Conservation (phyloP, 78 protist species). For the Mastigamoeba balamuthi region DNA sequence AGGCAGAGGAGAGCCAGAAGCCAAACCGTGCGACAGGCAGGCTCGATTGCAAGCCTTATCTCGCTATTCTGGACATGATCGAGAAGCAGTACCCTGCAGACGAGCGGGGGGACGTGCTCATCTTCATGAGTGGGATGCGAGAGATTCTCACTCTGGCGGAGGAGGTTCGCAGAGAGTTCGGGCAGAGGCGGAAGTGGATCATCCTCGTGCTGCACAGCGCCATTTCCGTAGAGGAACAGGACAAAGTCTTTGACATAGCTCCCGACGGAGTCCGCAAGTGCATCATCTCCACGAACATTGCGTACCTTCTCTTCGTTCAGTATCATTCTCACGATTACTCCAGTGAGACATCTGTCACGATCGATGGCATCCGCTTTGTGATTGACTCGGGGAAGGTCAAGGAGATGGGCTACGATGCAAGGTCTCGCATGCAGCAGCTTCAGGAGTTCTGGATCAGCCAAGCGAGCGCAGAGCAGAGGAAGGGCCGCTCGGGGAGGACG, state of each 20-base stretch:
- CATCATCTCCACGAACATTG: constrained; percentile 56
- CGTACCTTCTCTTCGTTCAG: background rate
- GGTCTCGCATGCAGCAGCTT: background rate
- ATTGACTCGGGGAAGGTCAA: constrained; percentile 47
- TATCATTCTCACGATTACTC: too few species aligned
- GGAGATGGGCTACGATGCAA: constrained; percentile 3
- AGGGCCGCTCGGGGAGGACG: constrained; percentile 35
- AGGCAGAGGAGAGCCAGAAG: too few species aligned
- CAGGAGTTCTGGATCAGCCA: constrained; percentile 6
- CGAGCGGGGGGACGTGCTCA: background rate
- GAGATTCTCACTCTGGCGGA: background rate
- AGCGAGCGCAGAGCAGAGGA: constrained; percentile 10
- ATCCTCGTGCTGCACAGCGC: background rate
- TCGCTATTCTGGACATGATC: too few species aligned
- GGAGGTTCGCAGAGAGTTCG: background rate
- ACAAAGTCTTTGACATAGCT: background rate
- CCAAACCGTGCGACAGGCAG: too few species aligned
- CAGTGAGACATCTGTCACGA: constrained; percentile 43
- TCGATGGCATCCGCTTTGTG: constrained; percentile 53
- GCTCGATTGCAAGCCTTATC: too few species aligned
- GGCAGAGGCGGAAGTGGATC: background rate
- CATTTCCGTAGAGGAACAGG: background rate
- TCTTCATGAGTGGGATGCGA: background rate
- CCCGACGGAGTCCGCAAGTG: constrained; percentile 7
- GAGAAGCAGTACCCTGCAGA: background rate